Evolutionary conservation across 768 basidiomycete species (phyloP), one percentile per base, ranked within the genome.

Genomic region (Phaeotremella skinneri): DNA sequence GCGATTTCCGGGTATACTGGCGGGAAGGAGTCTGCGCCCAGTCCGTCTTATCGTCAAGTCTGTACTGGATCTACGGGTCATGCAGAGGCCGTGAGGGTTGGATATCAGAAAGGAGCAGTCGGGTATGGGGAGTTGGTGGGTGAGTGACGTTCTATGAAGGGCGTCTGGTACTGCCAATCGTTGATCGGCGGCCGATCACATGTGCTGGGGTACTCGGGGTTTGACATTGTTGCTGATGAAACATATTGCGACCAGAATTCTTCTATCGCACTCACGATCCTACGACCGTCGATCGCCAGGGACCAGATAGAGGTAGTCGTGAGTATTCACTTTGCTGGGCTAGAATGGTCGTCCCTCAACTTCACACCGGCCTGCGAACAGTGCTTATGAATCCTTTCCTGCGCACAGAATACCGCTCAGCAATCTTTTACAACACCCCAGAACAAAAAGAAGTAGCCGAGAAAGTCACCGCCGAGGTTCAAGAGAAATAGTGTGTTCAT

Each of bases 211-310:
- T n/a, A n/a, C n/a, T n/a, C n/a, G n/a, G n/a, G n/a, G n/a, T n/a
- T n/a, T n/a, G n/a, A n/a, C n/a, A n/a, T n/a, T n/a, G n/a, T n/a
- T n/a, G n/a, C n/a, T n/a, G n/a, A n/a, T 17, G 17, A 37, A 37
- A 37, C 34, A 7, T 7, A 37, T 37, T 7, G 17, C 7, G 7
- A 7, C 34, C 74, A 87, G 91, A 94, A 77, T 93, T 92, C 81
- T 94, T 94, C 79, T 94, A 91, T 76, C 83, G 94, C 47, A 90
- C 89, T 0, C 93, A 97, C 69, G 92, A 96, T 65, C 90, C 93
- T 2, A 94, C 91, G 41, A 89, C 89, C 0, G 70, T 82, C 55
- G 86, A 94, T 76, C 79, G 81, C 14, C 91, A 94, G 74, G 91
- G 91, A 27, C 81, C 69, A 1, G 91, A 94, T 68, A 72, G 70